Evolutionary conservation across 225 moss, liverwort and hornwort genomes (phyloP), one percentile per base, ranked within the genome.

Genomic region (Asterella californica): DNA sequence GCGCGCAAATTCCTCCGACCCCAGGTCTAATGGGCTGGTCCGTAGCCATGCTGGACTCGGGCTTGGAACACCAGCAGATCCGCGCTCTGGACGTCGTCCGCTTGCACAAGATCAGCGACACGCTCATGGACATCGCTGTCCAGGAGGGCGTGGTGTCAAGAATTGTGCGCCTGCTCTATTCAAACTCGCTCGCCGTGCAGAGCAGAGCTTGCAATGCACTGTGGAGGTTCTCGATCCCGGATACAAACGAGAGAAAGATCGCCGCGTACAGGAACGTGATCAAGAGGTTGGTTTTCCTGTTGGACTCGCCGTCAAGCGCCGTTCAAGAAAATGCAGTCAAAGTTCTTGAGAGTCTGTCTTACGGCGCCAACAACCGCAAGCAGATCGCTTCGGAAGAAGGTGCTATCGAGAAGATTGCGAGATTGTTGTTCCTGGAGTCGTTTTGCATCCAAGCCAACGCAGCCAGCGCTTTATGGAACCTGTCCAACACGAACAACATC

Each of bases 381-480:
- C 55, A 67, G 24, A 79, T 83, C 2, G 79, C 74, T 15, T 24
- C 64, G 12, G 53, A 79, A 57, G 65, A 54, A 5, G 83, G 79
- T 54, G 83, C 79, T 12, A 83, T 83, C 5, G 63, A 79, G 68
- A 83, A 68, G 52, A 72, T 83, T 33, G 71, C 67, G 2, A 54
- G n/a, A 49, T 72, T 83, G 69, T 50, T 79, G 10, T 83, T 75
- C 24, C 53, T 64, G 25, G 79, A 83, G 33, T 83, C 79, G 9
- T 55, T 75, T 24, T 10, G 21, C 19, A 78, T 75, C 25, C 83
- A 83, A 73, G 83, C 83, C 46, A 79, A 67, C 65, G 64, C 83
- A 15, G 83, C 83, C 22, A 83, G 83, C 72, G 79, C 79, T 12
- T 29, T 83, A 36, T 83, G 83, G 83, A 83, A 83, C 64, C 60